Base-by-base conservation (phyloP, 148 eudicot species). In the Rhododendron simsii region DNA sequence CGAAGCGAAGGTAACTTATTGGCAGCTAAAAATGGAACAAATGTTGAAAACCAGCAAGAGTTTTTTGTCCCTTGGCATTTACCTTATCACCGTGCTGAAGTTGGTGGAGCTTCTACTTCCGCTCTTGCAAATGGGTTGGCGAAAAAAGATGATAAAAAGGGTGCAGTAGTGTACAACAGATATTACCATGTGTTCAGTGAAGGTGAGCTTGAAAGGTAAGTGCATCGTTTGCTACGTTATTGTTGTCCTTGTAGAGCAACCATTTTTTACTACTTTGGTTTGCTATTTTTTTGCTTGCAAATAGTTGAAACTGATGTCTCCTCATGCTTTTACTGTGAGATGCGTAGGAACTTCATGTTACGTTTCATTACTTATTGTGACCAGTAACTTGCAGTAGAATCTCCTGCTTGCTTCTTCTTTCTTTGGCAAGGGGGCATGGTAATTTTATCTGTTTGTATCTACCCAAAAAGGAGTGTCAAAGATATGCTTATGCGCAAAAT, bases 31-130 rank as follows among this genome's bases (percentile, higher is more conserved):
- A 73, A 48, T 76, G 91, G 84, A 78, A 86, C 83, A 39, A 26
- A 61, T 82, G 69, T 69, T 28, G 90, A 87, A 61, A 88, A 86
- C 80, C 98, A 93, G 83, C 99, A 97, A 78, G 99, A 95, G 88
- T 97, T 89, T 89, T 97, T 97, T 86, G 98, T 97, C 67, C 99
- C 99, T 30, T 97, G 99, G 99, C 99, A 97, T 86, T 93, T 97
- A 83, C 99, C 98, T 47, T 97, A 97, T 90, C 99, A 97, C 86
- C 95, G 99, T 79, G 99, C 98, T 67, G 99, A 95, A 89, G 92
- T 97, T 53, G 91, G 92, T 87, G 99, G 98, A 59, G 98, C 95
- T 57, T 97, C 99, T 87, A 94, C 92, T 84, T 79, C 83, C 77
- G 99, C 98, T 69, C 88, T 95, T 67, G 93, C 94, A 77, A 95